Conservation (phyloP, 106 monocot genomes). For the Platanthera guangdongensis region DNA sequence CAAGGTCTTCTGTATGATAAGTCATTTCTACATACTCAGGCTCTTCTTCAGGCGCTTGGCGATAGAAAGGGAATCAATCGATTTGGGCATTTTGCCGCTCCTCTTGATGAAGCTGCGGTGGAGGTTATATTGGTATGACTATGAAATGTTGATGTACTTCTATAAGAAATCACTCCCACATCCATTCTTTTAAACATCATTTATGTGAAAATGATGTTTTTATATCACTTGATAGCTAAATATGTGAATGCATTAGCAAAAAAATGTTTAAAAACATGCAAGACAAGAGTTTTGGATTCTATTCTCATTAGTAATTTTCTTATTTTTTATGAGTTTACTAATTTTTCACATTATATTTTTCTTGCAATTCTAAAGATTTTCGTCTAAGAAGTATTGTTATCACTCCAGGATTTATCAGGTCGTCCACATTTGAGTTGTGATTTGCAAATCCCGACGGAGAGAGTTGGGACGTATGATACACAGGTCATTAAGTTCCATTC, state of each 20-base stretch:
- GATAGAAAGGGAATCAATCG: slow-evolving; percentile 92
- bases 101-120: slow-evolving; percentile 93
- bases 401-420: slow-evolving; percentile 83
- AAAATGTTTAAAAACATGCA: background rate
- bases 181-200: background rate
- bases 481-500: slow-evolving; percentile 40
- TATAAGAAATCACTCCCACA: background rate
- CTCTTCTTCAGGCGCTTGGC: slow-evolving; percentile 84
- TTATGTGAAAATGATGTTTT: background rate
- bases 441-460: slow-evolving; percentile 65
- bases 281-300: background rate
- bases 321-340: background rate
- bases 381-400: background rate
- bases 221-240: background rate
- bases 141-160: background rate
- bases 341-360: background rate
- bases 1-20: background rate
- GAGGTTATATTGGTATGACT: slow-evolving; percentile 78
- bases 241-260: background rate
- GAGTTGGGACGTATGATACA: slow-evolving; percentile 98
- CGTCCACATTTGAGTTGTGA: slow-evolving; percentile 82
- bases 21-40: slow-evolving; percentile 27
- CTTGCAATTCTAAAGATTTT: background rate
- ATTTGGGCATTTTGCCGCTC: slow-evolving; percentile 89
- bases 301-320: background rate